phyloP scores from a whole-genome alignment of 306 rosid genomes.

The Fragaria ananassa region DNA sequence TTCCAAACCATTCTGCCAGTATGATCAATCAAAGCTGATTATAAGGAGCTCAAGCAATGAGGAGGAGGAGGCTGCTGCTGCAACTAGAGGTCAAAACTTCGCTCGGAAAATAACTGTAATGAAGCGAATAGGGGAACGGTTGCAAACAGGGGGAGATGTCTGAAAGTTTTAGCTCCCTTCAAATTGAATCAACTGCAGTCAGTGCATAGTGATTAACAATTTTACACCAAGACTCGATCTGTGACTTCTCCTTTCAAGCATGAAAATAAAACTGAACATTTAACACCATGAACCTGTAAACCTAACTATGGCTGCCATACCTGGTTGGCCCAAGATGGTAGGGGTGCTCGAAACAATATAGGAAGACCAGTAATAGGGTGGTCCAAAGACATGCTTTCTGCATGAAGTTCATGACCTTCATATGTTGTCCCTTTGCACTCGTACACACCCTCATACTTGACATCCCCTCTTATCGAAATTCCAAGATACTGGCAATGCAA shows the following conservation, averaged over 20 bases:
- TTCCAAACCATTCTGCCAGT: not conserved
- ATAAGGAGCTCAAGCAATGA: not conserved
- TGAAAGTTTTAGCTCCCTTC: not conserved
- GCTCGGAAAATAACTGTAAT: not conserved
- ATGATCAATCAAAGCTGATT: not conserved
- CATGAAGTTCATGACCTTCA: slow-evolving; percentile 80
- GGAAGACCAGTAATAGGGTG: slow-evolving; percentile 69
- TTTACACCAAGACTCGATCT: no score
- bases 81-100: not conserved
- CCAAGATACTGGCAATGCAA: slow-evolving; percentile 89
- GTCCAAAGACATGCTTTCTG: slow-evolving; percentile 64
- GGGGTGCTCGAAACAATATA: slow-evolving; percentile 50
- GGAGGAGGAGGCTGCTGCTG: not conserved
- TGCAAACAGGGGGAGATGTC: not conserved
- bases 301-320: slow-evolving; percentile 28
- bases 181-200: not conserved
- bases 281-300: not conserved
- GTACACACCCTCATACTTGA: slow-evolving; percentile 79
- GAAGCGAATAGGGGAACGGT: not conserved
- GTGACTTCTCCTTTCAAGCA: slow-evolving; percentile 1
- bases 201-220: not conserved
- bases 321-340: slow-evolving; percentile 64
- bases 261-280: not conserved
- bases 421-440: slow-evolving; percentile 56
- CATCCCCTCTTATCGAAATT: slow-evolving; percentile 81